Conservation (phyloP, 2,329 filamentous ascomycete genomes). For the Sphaceloma murrayae region DNA sequence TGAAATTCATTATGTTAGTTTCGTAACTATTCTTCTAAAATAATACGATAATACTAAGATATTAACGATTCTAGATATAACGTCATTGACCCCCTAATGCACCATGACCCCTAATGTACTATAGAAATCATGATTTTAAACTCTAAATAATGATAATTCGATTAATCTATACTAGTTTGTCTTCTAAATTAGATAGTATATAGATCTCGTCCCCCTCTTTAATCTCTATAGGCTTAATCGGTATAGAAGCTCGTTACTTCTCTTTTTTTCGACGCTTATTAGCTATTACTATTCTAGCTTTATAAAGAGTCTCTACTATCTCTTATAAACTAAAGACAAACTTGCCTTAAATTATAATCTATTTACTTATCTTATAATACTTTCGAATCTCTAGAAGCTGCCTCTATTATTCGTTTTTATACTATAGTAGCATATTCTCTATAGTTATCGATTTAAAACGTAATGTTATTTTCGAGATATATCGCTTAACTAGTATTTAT, state of each 20-base stretch:
- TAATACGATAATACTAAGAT: no score
- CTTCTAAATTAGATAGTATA: background rate
- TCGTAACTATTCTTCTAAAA: no score
- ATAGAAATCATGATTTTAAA: no score
- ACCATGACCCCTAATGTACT: no score
- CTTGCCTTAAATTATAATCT: background rate
- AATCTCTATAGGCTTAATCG: background rate
- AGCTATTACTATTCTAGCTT: background rate
- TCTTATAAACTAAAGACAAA: background rate
- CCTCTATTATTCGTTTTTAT: background rate
- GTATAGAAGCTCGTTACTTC: background rate
- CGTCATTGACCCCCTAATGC: no score
- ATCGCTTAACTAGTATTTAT: background rate
- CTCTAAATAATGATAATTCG: no score
- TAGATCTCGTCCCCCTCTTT: background rate
- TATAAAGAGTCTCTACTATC: background rate
- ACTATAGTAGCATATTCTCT: background rate
- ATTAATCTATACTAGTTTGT: background rate
- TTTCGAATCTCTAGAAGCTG: background rate
- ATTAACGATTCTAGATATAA: no score
- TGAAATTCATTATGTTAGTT: no score
- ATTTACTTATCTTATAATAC: background rate
- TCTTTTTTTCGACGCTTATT: background rate
- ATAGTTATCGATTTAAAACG: background rate
- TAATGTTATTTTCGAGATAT: constrained; percentile 1